Conservation (phyloP, 306 rosid genomes). For the Comarum palustre region DNA sequence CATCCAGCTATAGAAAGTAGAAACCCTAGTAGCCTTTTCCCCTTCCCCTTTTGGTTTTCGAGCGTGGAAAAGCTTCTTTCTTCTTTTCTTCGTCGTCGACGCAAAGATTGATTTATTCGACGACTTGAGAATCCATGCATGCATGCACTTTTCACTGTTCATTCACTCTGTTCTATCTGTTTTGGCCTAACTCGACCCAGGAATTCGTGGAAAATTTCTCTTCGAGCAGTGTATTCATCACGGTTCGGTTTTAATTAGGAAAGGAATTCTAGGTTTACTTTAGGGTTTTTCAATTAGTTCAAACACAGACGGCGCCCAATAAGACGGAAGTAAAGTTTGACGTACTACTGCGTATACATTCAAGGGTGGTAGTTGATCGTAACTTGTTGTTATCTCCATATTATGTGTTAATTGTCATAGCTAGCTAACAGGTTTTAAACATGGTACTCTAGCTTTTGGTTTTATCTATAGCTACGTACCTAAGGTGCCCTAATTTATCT, state of each 20-base stretch:
- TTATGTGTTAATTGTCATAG: neutral
- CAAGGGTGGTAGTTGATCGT: neutral
- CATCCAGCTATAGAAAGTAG: neutral
- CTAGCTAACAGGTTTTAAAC: neutral
- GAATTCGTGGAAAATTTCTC: constrained; percentile 5
- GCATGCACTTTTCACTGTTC: neutral
- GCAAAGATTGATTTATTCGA: neutral
- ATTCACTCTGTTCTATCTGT: neutral
- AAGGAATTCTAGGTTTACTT: neutral
- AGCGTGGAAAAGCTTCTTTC: neutral
- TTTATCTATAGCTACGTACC: neutral
- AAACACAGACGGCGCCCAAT: neutral
- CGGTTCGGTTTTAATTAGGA: neutral
- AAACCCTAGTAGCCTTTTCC: neutral
- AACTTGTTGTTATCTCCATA: neutral
- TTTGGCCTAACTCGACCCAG: constrained; percentile 4
- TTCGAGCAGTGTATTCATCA: neutral
- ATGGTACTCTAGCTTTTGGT: neutral
- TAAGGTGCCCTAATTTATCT: neutral
- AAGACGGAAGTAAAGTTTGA: neutral
- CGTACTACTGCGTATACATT: neutral
- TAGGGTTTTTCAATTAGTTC: neutral
- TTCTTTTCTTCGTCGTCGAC: neutral
- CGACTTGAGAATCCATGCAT: neutral
- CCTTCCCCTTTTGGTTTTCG: neutral